Conservation (phyloP, 2,329 filamentous ascomycete genomes). For the Monilinia fructigena region DNA sequence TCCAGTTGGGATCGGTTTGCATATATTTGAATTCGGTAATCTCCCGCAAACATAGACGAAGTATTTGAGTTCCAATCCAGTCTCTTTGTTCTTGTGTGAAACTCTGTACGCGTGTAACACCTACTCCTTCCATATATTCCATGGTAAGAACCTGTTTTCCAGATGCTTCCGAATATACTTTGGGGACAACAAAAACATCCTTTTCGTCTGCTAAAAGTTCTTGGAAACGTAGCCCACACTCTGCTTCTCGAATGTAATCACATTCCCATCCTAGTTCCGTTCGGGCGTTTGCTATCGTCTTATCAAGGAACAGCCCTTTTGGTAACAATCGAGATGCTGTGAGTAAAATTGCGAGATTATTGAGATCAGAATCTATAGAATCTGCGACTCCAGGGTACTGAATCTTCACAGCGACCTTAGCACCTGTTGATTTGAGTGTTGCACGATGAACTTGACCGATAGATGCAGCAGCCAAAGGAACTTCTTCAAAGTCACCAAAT, state of each 20-base stretch:
- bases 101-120: conserved; percentile 74
- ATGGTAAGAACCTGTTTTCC: conserved; percentile 88
- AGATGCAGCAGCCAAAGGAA: conserved; percentile 89
- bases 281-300: conserved; percentile 93
- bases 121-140: conserved; percentile 83
- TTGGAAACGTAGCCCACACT: conserved; percentile 74
- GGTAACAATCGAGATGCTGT: conserved; percentile 88
- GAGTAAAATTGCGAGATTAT: conserved; percentile 86
- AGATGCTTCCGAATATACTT: conserved; percentile 74
- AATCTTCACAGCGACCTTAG: conserved; percentile 87
- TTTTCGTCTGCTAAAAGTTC: conserved; percentile 72
- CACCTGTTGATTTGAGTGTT: conserved; percentile 69
- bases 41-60: conserved; percentile 87
- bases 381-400: conserved; percentile 95
- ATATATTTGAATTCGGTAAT: conserved; percentile 95
- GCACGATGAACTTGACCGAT: conserved; percentile 96
- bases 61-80: conserved; percentile 93
- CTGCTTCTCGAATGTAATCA: conserved; percentile 86
- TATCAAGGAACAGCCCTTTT: conserved; percentile 89
- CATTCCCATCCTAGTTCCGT: conserved; percentile 95
- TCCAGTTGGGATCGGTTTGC: conserved; percentile 99
- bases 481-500: conserved; percentile 82
- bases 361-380: conserved; percentile 94
- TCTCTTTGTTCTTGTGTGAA: conserved; percentile 83
- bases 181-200: conserved; percentile 75